Evolutionary conservation across 2,329 filamentous ascomycete genomes (phyloP).

Genomic region (Mycosphaerella sp.): DNA sequence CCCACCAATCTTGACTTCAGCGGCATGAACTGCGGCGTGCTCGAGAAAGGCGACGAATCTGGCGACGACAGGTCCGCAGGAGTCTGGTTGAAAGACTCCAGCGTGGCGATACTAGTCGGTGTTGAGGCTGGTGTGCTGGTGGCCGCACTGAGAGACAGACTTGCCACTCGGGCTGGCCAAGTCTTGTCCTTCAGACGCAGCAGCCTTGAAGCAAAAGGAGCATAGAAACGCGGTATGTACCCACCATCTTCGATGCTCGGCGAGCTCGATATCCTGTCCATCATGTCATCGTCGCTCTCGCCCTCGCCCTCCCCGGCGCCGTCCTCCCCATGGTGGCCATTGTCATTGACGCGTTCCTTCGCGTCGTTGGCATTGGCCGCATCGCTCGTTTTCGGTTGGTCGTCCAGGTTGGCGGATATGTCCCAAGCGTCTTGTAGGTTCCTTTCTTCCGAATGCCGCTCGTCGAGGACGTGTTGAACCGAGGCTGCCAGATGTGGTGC

Average conservation of each 20-base stretch:
- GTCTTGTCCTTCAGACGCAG: conserved; percentile 4
- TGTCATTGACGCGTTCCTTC: conserved; percentile 45
- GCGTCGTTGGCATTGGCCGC: conserved; percentile 47
- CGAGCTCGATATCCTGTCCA: conserved; percentile 98
- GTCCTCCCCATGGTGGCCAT: conserved; percentile 27
- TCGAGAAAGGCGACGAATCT: conserved; percentile 41
- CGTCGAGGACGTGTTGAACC: conserved; percentile 71
- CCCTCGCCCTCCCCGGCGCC: conserved; percentile 34
- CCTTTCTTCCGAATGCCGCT: conserved; percentile 65
- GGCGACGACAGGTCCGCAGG: conserved; percentile 24
- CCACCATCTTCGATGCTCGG: conserved; percentile 99
- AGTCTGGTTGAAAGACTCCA: conserved; percentile 33
- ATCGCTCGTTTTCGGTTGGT: conserved; percentile 43
- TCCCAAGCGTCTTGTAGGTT: conserved; percentile 53
- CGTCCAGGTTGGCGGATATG: conserved; percentile 34
- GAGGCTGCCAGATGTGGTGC: conserved; percentile 82
- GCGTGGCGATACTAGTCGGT: conserved; percentile 18
- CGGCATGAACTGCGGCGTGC: conserved; percentile 38
- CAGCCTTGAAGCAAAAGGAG: conserved; percentile 9
- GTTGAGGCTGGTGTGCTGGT: conserved; percentile 27
- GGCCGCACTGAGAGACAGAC: conserved; percentile 34
- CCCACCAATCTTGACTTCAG: conserved; percentile 22
- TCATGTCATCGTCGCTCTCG: conserved; percentile 66
- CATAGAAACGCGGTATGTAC: conserved; percentile 48
- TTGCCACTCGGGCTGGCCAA: conserved; percentile 42